Base-by-base conservation (phyloP, 352 stramenopile genomes). In the Nothophytophthora sp. region DNA sequence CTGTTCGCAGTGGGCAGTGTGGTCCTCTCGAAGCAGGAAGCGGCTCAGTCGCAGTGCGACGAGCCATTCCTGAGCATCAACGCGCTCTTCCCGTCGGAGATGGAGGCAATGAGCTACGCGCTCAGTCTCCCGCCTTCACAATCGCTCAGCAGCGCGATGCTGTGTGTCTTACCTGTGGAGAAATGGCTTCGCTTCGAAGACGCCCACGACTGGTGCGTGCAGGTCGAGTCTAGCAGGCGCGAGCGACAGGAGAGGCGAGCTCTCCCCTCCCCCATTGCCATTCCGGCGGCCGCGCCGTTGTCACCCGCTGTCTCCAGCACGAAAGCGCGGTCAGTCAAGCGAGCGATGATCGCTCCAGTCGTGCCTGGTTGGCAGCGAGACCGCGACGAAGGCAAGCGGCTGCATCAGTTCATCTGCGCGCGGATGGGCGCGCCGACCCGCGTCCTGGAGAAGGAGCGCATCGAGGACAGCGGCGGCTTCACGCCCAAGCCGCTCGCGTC, bases 371-470 rank as follows among this genome's bases (percentile, higher is more conserved):
- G 76, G 76, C 45, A 86, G 25, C 22, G 62, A 19, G 68, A 88
- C 19, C 78, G 69, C 8, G 67, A 84, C 6, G 76, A 88, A 45
- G 80, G 73, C 3, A 55, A 66, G 10, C 66, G 66, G 2, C 59
- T 89, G 0, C 75, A 88, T 41, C 68, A 77, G 39, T 84, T 91
- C 47, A 70, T 91, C 24, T 89, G 75, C 46, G 64, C 68, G 4
- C 75, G 75, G n/a, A 73, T 91, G 63, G 71, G 73, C 0, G 35
- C 60, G 18, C 55, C 61, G 1, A 22, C 42, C 11, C 42, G 51
- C 9, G 51, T 64, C 2, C 56, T 56, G 28, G 70, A 74, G 39
- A 71, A 74, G 32, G 58, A 62, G 9, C 47, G 44, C 0, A 59
- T 32, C 0, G 63, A 74, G 12, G 59, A 82, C 2, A 64, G 58